A percentile compares a stretch with the other conserved stretches of the same genome.
phyloP scores from a whole-genome alignment of 2,329 filamentous ascomycete genomes.

The Diaporthe vaccinii region DNA sequence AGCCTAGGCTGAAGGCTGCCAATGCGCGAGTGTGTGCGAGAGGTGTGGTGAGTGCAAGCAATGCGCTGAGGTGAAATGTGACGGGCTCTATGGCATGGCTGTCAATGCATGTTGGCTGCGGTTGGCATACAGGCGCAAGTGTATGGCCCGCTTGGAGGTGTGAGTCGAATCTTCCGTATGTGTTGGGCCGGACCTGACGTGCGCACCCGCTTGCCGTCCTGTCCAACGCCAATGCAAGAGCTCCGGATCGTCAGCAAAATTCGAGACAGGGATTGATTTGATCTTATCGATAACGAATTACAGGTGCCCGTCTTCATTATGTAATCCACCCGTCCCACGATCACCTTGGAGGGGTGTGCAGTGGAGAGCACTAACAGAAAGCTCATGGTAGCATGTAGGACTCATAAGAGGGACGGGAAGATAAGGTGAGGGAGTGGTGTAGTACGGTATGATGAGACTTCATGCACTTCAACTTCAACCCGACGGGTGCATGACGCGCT shows the following conservation, averaged over 20 bases:
- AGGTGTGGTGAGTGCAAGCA: not conserved
- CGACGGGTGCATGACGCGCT: conserved; percentile 15
- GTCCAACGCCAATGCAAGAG: conserved; percentile 35
- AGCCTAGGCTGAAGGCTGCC: not conserved
- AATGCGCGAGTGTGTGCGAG: not conserved
- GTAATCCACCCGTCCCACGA: conserved; percentile 6
- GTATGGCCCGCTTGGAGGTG: not conserved
- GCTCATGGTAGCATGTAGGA: not conserved
- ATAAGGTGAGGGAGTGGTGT: not conserved
- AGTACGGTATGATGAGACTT: conserved; percentile 20
- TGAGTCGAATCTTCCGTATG: not conserved
- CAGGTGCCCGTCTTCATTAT: not conserved
- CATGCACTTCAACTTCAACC: not conserved
- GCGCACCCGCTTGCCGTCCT: not conserved
- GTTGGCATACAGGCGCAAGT: conserved; percentile 14
- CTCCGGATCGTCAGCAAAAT: conserved; percentile 39
- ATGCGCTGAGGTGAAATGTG: conserved; percentile 10
- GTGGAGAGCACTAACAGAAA: not conserved
- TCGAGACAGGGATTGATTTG: conserved; percentile 6
- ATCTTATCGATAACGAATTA: conserved; percentile 35
- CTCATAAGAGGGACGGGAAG: not conserved
- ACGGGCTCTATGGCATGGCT: not conserved
- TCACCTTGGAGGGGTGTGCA: not conserved
- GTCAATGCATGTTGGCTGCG: conserved; percentile 39
- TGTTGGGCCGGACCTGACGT: not conserved